These are phyloP conservation scores for Vaccinium macrocarpon DNA, from an alignment of 148 eudicot species.

Conservation along the genomic window DNA sequence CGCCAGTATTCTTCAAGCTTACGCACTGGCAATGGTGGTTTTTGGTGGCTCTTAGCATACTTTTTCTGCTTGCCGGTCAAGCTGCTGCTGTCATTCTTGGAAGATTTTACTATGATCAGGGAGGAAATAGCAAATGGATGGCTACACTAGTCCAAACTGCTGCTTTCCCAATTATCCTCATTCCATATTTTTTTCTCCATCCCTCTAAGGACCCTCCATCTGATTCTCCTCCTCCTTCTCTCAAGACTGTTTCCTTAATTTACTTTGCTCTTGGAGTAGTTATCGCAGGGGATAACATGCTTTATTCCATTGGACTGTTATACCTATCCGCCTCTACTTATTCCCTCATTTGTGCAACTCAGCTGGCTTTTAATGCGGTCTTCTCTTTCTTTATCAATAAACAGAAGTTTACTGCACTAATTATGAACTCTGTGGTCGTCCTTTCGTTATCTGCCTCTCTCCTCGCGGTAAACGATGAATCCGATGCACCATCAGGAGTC, in stretches of 20 bases:
- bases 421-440: constrained; percentile 65
- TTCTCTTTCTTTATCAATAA: constrained; percentile 75
- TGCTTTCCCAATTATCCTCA: constrained; percentile 69
- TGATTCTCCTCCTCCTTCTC: constrained; percentile 31
- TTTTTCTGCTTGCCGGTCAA: constrained; percentile 74
- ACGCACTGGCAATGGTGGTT: constrained; percentile 80
- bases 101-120: constrained; percentile 76
- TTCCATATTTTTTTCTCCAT: constrained; percentile 55
- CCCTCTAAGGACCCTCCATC: constrained; percentile 33
- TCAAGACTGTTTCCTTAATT: constrained; percentile 29
- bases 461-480: constrained; percentile 56
- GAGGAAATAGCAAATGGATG: constrained; percentile 81
- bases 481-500: constrained; percentile 58
- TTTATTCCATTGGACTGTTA: constrained; percentile 67
- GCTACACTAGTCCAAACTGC: constrained; percentile 84
- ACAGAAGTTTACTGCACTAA: constrained; percentile 68
- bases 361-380: constrained; percentile 69
- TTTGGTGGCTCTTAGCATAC: constrained; percentile 49
- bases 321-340: constrained; percentile 90
- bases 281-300: constrained; percentile 65
- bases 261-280: constrained; percentile 59
- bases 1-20: constrained; percentile 35
- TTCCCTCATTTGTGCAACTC: constrained; percentile 88
- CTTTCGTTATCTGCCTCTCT: constrained; percentile 73
- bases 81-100: constrained; percentile 79